Evolutionary conservation across 148 eudicot species (phyloP).

Genomic region (Nepenthes gracilis): DNA sequence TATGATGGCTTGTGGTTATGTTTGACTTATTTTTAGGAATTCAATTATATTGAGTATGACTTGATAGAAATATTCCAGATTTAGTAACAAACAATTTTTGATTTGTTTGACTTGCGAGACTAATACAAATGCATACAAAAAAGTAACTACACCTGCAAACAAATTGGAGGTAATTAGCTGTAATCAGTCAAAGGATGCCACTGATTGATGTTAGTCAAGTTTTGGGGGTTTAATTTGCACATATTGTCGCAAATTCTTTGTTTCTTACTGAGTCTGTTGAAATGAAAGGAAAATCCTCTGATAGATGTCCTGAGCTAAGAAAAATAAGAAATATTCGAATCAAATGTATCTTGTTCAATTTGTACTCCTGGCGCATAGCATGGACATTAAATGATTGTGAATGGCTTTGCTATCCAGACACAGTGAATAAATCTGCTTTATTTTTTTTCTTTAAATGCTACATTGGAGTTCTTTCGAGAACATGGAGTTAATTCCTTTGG

Average conservation of each 20-base stretch:
- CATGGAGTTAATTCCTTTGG: not conserved
- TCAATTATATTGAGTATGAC: not conserved
- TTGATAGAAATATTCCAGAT: constrained; percentile 5
- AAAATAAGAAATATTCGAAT: not conserved
- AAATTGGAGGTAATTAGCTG: constrained; percentile 5
- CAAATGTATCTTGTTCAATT: not conserved
- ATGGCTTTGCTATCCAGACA: not conserved
- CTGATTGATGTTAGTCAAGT: no score
- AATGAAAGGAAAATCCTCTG: no score
- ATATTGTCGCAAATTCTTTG: no score
- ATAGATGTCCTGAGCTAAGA: not conserved
- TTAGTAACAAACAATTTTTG: not conserved
- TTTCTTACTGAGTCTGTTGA: no score
- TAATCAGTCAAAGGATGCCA: not conserved
- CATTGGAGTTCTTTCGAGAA: no score
- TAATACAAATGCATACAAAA: not conserved
- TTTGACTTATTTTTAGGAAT: not conserved
- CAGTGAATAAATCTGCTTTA: not conserved
- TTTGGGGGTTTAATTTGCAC: no score
- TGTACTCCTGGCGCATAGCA: not conserved
- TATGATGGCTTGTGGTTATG: not conserved
- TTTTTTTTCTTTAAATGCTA: not conserved
- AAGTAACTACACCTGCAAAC: not conserved
- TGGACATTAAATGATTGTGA: not conserved
- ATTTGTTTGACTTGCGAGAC: not conserved